Evolutionary conservation across 2,329 filamentous ascomycete genomes (phyloP), one percentile per base, ranked within the genome.

Genomic region (Pseudopyricularia javanii): DNA sequence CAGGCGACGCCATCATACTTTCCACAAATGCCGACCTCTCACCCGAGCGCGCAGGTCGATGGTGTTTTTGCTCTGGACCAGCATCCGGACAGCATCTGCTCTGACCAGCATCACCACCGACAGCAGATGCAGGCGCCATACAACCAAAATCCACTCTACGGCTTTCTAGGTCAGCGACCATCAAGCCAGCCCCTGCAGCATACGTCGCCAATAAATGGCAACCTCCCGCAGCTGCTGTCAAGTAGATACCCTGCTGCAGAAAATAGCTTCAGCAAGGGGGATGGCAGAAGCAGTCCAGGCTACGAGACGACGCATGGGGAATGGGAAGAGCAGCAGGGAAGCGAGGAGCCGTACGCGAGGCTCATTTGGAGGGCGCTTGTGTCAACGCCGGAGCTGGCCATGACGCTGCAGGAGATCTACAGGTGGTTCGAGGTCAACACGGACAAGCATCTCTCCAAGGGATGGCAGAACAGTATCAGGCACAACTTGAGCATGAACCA

Each of bases 401-500:
- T 96, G 80, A 80, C 85, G 2, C 74, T 97, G 12, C 83, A 90
- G 59, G 85, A 94, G 52, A 87, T 97, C 54, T 97, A 97, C 67
- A 76, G 85, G 54, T 97, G 91, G 90, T 95, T 97, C 62, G 74
- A 79, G 43, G 76, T 83, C 28, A 84, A 95, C 62, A 95, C 90
- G 2, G 78, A 80, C 59, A 95, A 93, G 66, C 81, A 76, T 47
- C 75, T 74, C 7, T 71, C 68, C 12, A 85, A 83, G 60, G 91
- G 91, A 9, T 97, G 91, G 91, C 86, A 91, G 69, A 97, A 96
- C 67, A 95, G 88, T 64, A 94, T 97, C 58, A 81, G 91, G 2
- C 91, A 97, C 66, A 97, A 97, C 60, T 73, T 97, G 7, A 95
- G 89, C 49, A 96, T 97, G 91, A 97, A 97, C 61, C 77, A 78